phyloP scores from a whole-genome alignment of 352 stramenopile species.

The Globisporangium radiosum region DNA sequence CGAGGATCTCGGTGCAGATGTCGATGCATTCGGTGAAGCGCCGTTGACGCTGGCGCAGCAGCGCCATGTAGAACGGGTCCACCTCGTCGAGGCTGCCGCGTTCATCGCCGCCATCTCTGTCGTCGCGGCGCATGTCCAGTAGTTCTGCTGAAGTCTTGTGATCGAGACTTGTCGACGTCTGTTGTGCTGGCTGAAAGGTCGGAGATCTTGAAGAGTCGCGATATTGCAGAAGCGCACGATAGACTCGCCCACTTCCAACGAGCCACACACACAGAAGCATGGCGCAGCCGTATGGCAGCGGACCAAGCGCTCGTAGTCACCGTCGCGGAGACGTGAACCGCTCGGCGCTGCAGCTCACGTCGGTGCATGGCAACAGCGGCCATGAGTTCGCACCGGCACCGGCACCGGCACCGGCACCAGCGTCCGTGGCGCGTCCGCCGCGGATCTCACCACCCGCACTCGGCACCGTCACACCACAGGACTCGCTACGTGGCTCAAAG shows the following conservation, averaged over 20 bases:
- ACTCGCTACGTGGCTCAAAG: conserved; percentile 28
- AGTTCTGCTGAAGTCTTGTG: not conserved
- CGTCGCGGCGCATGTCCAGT: conserved; percentile 1
- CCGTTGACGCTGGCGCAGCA: conserved; percentile 68
- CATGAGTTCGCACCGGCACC: conserved; percentile 3
- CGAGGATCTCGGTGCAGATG: conserved; percentile 79
- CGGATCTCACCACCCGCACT: conserved; percentile 19
- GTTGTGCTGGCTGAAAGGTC: not conserved
- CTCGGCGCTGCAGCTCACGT: not conserved
- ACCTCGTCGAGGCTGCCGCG: conserved; percentile 56
- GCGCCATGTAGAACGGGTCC: conserved; percentile 86
- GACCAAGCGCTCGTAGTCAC: no score
- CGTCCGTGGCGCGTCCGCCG: conserved; percentile 5
- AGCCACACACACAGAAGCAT: no score
- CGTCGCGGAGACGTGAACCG: not conserved
- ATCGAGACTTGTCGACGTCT: not conserved
- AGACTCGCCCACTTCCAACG: no score
- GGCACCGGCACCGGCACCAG: not conserved
- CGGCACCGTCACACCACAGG: conserved; percentile 36
- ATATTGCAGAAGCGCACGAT: not conserved
- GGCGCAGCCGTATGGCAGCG: no score
- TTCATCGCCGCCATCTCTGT: conserved; percentile 9
- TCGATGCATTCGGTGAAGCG: conserved; percentile 78
- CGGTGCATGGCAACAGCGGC: not conserved
- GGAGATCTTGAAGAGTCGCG: not conserved